Evolutionary conservation across 805 yeast species (phyloP).

Genomic region (Zygosaccharomyces siamensis): DNA sequence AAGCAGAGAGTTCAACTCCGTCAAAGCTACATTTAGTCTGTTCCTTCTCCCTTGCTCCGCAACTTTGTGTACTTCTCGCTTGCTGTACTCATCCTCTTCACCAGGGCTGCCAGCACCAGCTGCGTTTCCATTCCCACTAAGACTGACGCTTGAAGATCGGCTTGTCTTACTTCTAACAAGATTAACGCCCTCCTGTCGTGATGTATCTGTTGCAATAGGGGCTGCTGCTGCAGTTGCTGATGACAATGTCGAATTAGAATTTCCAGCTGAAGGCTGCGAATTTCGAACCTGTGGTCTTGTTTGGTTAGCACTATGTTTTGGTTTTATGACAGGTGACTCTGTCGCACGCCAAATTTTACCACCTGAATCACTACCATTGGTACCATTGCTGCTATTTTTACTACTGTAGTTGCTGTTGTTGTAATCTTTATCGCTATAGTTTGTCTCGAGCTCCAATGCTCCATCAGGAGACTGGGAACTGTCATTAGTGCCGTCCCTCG

Average conservation of each 20-base stretch:
- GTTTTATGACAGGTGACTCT: conserved; percentile 28
- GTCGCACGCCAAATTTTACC: conserved; percentile 21
- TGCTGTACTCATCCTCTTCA: conserved; percentile 19
- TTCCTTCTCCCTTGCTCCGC: conserved; percentile 97
- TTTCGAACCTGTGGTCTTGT: conserved; percentile 3
- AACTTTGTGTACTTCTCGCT: conserved; percentile 59
- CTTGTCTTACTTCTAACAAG: conserved; percentile 3
- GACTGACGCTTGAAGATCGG: conserved; percentile 7
- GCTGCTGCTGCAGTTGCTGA: not conserved
- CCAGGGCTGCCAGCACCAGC: conserved; percentile 11
- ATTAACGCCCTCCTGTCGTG: not conserved
- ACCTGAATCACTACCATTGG: not conserved
- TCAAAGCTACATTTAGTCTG: conserved; percentile 82
- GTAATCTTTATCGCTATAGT: conserved; percentile 4
- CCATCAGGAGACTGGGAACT: conserved; percentile 22
- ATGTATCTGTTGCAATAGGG: not conserved
- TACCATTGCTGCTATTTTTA: conserved; percentile 7
- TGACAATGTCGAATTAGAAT: not conserved
- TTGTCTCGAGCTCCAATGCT: conserved; percentile 5
- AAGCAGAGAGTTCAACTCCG: conserved; percentile 62
- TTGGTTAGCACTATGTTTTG: conserved; percentile 9
- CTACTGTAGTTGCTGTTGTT: conserved; percentile 12
- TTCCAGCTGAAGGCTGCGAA: not conserved
- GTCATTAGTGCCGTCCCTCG: conserved; percentile 27
- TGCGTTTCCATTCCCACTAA: conserved; percentile 2